A percentile compares a stretch with the other conserved stretches of the same genome.
Evolutionary conservation across 495 filamentous ascomycete genomes (phyloP).

Genomic region (Staphylotrichum tortipilum): DNA sequence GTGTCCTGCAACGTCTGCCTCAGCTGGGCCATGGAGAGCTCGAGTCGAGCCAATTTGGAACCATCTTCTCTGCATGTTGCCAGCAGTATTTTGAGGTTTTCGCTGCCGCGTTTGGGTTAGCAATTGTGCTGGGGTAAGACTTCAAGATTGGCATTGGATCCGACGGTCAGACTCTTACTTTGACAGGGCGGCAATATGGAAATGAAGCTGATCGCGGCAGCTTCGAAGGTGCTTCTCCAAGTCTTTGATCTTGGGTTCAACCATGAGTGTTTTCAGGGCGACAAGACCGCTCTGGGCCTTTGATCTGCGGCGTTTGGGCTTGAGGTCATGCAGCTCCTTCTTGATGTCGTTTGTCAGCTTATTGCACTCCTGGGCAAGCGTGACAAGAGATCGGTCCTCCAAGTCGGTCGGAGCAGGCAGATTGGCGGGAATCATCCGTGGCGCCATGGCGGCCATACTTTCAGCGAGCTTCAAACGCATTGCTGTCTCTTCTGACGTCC

Average conservation of each 20-base stretch:
- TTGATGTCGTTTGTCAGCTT: slow-evolving; percentile 11
- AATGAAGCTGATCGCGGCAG: neutral
- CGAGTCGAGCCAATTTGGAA: neutral
- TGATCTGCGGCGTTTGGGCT: slow-evolving; percentile 17
- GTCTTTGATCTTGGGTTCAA: slow-evolving; percentile 14
- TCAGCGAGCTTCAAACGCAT: neutral
- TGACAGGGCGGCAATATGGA: neutral
- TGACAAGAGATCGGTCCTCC: neutral
- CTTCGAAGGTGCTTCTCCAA: slow-evolving; percentile 16
- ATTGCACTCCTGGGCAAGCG: slow-evolving; percentile 16
- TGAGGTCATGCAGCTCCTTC: slow-evolving; percentile 16
- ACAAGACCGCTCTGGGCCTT: slow-evolving; percentile 10
- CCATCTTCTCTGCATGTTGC: neutral
- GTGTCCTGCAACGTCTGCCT: neutral
- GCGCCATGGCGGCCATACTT: neutral
- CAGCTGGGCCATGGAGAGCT: neutral
- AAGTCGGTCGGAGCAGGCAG: neutral
- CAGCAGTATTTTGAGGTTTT: neutral
- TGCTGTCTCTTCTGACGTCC: slow-evolving; percentile 10
- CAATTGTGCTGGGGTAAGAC: neutral
- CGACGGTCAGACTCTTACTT: neutral
- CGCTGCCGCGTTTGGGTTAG: neutral
- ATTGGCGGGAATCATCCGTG: neutral
- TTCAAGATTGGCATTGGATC: neutral
- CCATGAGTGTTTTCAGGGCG: slow-evolving; percentile 9